Evolutionary conservation across 192 early-diverging fungal species (phyloP).

Genomic region (Thamnidium elegans): DNA sequence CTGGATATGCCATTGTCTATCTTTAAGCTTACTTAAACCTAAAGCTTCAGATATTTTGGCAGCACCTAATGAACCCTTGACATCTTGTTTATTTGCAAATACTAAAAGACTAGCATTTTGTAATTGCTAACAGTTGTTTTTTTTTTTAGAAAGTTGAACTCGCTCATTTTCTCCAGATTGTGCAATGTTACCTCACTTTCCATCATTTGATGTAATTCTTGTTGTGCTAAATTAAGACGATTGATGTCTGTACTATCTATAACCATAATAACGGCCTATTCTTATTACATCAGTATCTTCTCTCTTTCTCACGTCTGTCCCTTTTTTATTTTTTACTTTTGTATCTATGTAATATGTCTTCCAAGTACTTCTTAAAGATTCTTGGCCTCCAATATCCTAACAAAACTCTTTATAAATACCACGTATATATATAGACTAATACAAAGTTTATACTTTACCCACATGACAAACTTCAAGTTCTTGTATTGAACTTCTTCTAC

Average conservation of each 20-base stretch:
- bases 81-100: constrained; percentile 72
- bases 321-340: constrained; percentile 31
- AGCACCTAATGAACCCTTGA: constrained; percentile 59
- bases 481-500: constrained; percentile 69
- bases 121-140: constrained; percentile 42
- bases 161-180: background rate
- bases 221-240: constrained; percentile 58
- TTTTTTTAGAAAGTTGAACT: background rate
- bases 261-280: constrained; percentile 65
- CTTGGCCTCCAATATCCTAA: constrained; percentile 64
- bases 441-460: constrained; percentile 46
- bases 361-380: constrained; percentile 62
- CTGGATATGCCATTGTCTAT: constrained; percentile 73
- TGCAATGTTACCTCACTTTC: constrained; percentile 56
- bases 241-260: constrained; percentile 68
- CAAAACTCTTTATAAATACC: background rate
- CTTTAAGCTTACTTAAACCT: constrained; percentile 53
- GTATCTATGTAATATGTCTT: constrained; percentile 65
- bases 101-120: constrained; percentile 57
- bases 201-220: constrained; percentile 67
- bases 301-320: background rate
- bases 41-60: constrained; percentile 62
- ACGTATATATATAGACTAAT: background rate
- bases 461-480: constrained; percentile 69
- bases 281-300: background rate